Percentiles rank a stretch among this genome's conserved stretches.
These are phyloP conservation scores for Leccinellum rugosiceps DNA, from an alignment of 768 basidiomycete species.

Conservation along the genomic window DNA sequence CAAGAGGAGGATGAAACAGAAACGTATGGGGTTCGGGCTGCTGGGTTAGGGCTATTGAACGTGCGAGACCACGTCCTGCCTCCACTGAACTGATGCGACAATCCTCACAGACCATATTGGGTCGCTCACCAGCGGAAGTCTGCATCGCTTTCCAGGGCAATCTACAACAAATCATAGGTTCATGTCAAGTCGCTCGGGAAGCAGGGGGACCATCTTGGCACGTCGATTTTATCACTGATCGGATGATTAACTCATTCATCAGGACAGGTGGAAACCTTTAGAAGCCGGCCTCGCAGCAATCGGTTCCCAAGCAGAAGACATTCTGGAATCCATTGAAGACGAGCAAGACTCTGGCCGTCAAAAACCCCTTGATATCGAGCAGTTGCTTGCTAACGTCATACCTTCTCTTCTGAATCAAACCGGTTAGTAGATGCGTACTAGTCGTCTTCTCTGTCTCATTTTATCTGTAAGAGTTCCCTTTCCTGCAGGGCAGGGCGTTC, in stretches of 20 bases:
- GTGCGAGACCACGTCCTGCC: conserved; percentile 38
- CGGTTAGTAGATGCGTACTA: conserved; percentile 45
- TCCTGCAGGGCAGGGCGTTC: conserved; percentile 92
- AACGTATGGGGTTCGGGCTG: conserved; percentile 76
- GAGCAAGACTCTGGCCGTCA: conserved; percentile 60
- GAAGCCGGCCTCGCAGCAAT: conserved; percentile 82
- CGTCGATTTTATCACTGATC: conserved; percentile 15
- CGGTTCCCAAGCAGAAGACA: conserved; percentile 74
- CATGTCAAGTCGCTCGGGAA: conserved; percentile 55
- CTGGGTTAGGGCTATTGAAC: conserved; percentile 78
- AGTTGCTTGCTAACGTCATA: conserved; percentile 72
- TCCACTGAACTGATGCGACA: conserved; percentile 1
- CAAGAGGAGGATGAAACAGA: conserved; percentile 94
- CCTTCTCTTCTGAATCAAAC: conserved; percentile 69
- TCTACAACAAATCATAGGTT: conserved; percentile 52
- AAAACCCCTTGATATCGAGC: conserved; percentile 74
- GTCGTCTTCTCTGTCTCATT: neutral
- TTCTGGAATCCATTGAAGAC: conserved; percentile 75
- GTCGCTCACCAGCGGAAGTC: conserved; percentile 50
- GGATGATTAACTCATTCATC: conserved; percentile 2
- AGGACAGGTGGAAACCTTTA: conserved; percentile 82
- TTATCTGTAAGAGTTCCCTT: conserved; percentile 64
- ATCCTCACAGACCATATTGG: conserved; percentile 49
- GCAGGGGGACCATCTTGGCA: conserved; percentile 63
- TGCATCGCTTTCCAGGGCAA: conserved; percentile 50